These are phyloP conservation scores for Saturnispora diversa DNA, from an alignment of 805 yeast species.

Conservation along the genomic window DNA sequence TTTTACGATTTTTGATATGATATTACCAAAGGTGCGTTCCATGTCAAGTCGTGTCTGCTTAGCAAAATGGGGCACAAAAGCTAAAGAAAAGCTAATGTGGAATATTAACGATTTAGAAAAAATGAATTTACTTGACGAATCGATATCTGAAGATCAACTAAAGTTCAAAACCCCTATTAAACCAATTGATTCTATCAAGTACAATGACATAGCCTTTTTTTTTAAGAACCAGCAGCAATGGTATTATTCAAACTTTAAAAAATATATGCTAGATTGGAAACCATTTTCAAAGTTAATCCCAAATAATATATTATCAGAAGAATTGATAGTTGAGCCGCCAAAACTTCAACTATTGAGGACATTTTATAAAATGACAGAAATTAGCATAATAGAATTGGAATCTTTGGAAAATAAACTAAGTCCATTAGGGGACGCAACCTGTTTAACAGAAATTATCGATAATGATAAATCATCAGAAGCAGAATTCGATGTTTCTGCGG, in stretches of 20 bases:
- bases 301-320: background rate
- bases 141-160: background rate
- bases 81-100: too few species aligned
- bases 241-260: slow-evolving; percentile 5
- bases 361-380: background rate
- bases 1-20: too few species aligned
- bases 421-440: too few species aligned
- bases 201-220: too few species aligned
- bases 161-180: background rate
- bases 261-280: slow-evolving; percentile 9
- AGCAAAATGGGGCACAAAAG: background rate
- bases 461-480: too few species aligned
- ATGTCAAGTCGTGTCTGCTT: too few species aligned
- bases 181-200: background rate
- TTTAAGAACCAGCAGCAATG: background rate
- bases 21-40: too few species aligned
- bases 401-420: too few species aligned
- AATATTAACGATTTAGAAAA: background rate
- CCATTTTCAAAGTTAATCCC: background rate
- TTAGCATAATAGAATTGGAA: too few species aligned
- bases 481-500: too few species aligned
- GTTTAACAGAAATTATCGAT: too few species aligned
- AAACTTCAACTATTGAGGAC: background rate
- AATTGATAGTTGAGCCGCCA: background rate
- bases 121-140: too few species aligned